Percentiles rank a stretch among this genome's conserved stretches.
These are phyloP conservation scores for Acer campestre DNA, from an alignment of 345 rosid species.

Conservation along the genomic window DNA sequence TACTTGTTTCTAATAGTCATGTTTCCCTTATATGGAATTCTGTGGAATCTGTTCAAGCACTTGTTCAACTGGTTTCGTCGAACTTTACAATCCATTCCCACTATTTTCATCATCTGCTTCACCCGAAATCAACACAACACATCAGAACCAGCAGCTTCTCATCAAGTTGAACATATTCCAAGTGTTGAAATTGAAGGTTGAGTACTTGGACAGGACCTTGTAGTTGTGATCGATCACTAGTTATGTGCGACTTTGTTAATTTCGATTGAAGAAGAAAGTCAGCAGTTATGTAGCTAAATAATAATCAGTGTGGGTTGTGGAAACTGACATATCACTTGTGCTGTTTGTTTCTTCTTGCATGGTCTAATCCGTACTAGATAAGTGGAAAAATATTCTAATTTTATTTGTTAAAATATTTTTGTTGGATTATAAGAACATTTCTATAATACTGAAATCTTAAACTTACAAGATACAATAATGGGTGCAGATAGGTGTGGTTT, in stretches of 20 bases:
- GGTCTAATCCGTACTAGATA: not conserved
- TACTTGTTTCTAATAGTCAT: not conserved
- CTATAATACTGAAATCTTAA: too few species aligned
- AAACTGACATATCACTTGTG: not conserved
- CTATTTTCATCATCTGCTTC: slow-evolving; percentile 2
- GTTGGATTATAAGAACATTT: too few species aligned
- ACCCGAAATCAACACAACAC: not conserved
- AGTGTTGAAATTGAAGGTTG: not conserved
- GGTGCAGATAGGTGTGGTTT: too few species aligned
- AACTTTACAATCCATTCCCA: not conserved
- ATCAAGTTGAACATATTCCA: not conserved
- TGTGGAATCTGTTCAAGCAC: not conserved
- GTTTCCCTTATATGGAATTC: not conserved
- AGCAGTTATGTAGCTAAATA: not conserved
- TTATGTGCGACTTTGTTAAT: too few species aligned
- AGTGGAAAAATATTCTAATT: not conserved
- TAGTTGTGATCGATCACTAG: not conserved
- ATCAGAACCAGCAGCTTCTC: not conserved
- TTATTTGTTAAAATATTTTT: not conserved
- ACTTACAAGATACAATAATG: too few species aligned
- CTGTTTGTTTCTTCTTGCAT: not conserved
- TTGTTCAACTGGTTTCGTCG: not conserved
- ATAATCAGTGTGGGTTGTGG: too few species aligned
- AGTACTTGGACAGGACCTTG: not conserved
- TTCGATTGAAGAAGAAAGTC: not conserved